Evolutionary conservation across 2,329 filamentous ascomycete species (phyloP).

Genomic region (Pleoardoris graminearum): DNA sequence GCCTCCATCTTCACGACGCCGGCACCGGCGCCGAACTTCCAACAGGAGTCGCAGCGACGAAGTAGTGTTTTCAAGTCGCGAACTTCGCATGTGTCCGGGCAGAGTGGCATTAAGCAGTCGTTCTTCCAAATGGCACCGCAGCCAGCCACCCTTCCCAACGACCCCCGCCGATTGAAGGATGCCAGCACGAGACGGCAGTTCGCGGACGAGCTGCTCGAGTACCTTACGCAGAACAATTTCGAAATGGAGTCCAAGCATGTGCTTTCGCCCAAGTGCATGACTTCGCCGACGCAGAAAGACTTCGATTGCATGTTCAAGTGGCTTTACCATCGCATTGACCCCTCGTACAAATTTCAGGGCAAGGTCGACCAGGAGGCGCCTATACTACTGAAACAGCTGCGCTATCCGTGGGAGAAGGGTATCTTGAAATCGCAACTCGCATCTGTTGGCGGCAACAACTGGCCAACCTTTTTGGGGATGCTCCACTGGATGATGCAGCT

Average conservation of each 20-base stretch:
- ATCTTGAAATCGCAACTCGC: conserved; percentile 96
- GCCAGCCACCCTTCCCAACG: conserved; percentile 78
- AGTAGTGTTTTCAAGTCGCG: conserved; percentile 69
- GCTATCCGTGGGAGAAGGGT: conserved; percentile 92
- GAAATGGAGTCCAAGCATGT: conserved; percentile 97
- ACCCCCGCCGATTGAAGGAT: conserved; percentile 85
- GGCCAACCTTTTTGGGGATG: conserved; percentile 90
- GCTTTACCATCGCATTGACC: conserved; percentile 95
- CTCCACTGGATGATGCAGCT: conserved; percentile 99
- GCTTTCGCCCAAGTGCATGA: conserved; percentile 86
- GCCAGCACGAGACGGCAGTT: conserved; percentile 78
- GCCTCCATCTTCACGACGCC: conserved; percentile 54
- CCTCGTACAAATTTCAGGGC: conserved; percentile 89
- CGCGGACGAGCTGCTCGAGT: conserved; percentile 87
- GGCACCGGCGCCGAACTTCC: conserved; percentile 51
- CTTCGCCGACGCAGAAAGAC: conserved; percentile 95
- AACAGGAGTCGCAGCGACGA: conserved; percentile 64
- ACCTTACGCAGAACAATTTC: conserved; percentile 90
- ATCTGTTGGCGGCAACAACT: conserved; percentile 94
- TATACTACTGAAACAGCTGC: conserved; percentile 85
- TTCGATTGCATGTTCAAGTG: conserved; percentile 98
- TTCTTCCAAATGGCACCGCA: conserved; percentile 91
- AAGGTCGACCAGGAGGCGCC: conserved; percentile 95
- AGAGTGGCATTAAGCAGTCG: conserved; percentile 75
- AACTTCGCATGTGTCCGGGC: conserved; percentile 67